Evolutionary conservation across 169 alveolate genomes (phyloP), one percentile per base, ranked within the genome.

Genomic region (Cryptosporidium ubiquitum): DNA sequence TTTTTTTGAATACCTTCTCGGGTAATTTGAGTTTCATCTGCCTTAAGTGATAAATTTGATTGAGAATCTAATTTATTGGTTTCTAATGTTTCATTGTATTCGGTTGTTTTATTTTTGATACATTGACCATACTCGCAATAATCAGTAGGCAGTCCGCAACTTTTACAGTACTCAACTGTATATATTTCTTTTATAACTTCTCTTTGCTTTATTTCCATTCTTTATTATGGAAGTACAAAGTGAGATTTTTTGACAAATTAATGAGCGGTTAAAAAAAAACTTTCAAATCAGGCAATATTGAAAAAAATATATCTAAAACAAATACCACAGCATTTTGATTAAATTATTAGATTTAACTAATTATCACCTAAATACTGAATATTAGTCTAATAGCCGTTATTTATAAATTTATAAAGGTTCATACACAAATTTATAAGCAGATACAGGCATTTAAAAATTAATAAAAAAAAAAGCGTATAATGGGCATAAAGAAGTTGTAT

Each of bases 91-190:
- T 31, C 93, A 37, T 55, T 64, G 9, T 70, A 68, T 2, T 42
- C 91, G 20, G 69, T 79, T 93, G 69, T 92, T 91, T 35, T 91
- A 93, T 74, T 79, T 92, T 35, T 73, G 84, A 93, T 94, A 92
- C 60, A 84, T 66, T 84, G 94, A 5, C 96, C 97, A 66, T 92
- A 95, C 68, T 95, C 97, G 68, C 97, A 95, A 69, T 93, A 95
- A 86, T 95, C 97, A 33, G 86, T 93, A 31, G 97, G 97, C 93
- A 95, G 91, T 37, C 95, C 93, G 85, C 97, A 95, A 60, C 74
- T 68, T 66, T 84, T 84, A 52, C 94, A 92, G 55, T 92, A 92
- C 31, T 86, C 94, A 16, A 84, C 91, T 20, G 35, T 26, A 26
- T 39, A 55, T 18, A 79, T 84, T 31, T 92, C 91, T 6, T 71